Evolutionary conservation across 352 stramenopile genomes (phyloP), one percentile per base, ranked within the genome.

Genomic region (Phytophthora pinifolia): DNA sequence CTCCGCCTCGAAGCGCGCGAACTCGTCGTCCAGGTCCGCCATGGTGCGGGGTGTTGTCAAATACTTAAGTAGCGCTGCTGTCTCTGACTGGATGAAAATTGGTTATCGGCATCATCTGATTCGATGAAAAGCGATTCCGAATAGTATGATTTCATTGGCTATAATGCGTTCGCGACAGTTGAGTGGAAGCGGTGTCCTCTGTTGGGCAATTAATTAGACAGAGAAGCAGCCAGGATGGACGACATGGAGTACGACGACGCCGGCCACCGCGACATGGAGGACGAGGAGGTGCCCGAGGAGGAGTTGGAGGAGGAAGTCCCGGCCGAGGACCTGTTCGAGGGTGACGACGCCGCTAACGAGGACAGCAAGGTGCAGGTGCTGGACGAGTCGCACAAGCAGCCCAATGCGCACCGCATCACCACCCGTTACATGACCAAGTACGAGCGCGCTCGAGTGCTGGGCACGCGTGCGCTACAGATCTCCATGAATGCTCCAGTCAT

Each of bases 361-460:
- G 79, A 93, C 42, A 65, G 56, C 45, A 88, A 88, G 56, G 59
- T 92, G 35, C 79, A 85, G 56, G 71, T 94, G 55, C 67, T 92
- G 15, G 83, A 94, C 67, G 84, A 92, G 57, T 92, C 80, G 17
- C 82, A 94, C 64, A 91, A 90, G 50, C 75, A 91, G 62, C 82
- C 85, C 13, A 96, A 96, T 62, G 74, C 73, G 15, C 79, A 94
- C 49, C 82, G 95, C 57, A 97, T 99, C 58, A 99, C 97, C 20
- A 99, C 96, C 8, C 79, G 88, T 34, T 99, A 99, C 82, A 98
- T 99, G 82, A 99, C 98, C 44, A 99, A 99, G 83, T 99, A 99
- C 77, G 97, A 99, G 72, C 79, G 93, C 55, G 97, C 98, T 13
- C 87, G 98, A 32, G 96, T 99, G 46, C 73, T 99, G 14, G 97